Evolutionary conservation across 306 rosid species (phyloP).

Genomic region (Sophora flavescens): DNA sequence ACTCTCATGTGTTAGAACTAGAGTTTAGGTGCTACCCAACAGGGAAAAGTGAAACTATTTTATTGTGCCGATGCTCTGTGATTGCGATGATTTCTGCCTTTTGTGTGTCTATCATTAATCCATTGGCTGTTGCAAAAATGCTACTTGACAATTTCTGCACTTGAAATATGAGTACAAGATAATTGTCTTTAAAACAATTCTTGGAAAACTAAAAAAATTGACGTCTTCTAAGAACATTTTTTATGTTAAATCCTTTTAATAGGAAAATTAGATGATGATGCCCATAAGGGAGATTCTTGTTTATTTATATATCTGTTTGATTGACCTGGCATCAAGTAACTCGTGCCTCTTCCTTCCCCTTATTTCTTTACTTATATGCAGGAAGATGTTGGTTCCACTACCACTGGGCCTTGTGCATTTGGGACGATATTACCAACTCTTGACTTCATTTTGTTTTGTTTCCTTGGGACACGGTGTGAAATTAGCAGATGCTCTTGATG

Average conservation of each 20-base stretch:
- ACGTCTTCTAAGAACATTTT: constrained; percentile 1
- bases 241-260: constrained; percentile 6
- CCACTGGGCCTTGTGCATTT: constrained; percentile 85
- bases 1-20: not conserved
- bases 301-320: constrained; percentile 14
- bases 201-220: constrained; percentile 9
- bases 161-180: constrained; percentile 19
- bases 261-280: constrained; percentile 23
- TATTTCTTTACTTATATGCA: constrained; percentile 53
- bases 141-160: not conserved
- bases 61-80: not conserved
- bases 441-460: constrained; percentile 86
- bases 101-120: not conserved
- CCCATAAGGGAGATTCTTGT: constrained; percentile 22
- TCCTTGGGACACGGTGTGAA: constrained; percentile 93
- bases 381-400: constrained; percentile 90
- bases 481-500: constrained; percentile 90
- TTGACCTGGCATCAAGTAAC: constrained; percentile 38
- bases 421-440: constrained; percentile 73
- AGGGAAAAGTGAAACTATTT: not conserved
- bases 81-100: not conserved
- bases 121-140: constrained; percentile 26
- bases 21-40: not conserved
- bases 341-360: constrained; percentile 34
- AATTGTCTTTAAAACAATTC: not conserved